phyloP scores from a whole-genome alignment of 495 filamentous ascomycete species.

The Aspergillus nidulans region DNA sequence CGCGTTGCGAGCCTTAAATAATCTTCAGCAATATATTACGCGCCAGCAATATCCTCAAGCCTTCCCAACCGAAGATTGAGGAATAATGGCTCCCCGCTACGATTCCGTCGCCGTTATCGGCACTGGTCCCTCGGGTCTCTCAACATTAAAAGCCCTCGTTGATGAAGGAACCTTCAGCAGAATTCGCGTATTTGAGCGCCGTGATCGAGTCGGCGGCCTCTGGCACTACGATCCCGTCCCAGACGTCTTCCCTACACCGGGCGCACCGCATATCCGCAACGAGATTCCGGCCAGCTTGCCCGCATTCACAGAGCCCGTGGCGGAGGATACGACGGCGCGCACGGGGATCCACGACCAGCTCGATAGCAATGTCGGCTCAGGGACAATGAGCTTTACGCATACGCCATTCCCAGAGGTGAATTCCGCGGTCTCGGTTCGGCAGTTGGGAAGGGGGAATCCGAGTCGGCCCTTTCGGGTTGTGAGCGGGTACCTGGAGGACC shows the following conservation, averaged over 20 bases:
- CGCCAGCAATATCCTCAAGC: no score
- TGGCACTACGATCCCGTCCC: conserved; percentile 34
- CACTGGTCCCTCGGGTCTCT: conserved; percentile 49
- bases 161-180: conserved; percentile 46
- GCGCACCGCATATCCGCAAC: neutral
- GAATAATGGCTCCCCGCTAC: conserved; percentile 22
- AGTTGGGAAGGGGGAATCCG: conserved; percentile 20
- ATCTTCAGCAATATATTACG: no score
- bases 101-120: conserved; percentile 47
- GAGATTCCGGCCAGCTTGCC: conserved; percentile 15
- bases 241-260: conserved; percentile 14
- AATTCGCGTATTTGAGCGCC: conserved; percentile 51
- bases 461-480: conserved; percentile 26
- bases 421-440: conserved; percentile 19
- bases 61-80: no score
- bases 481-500: conserved; percentile 21
- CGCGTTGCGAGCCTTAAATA: no score
- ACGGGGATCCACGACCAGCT: conserved; percentile 24
- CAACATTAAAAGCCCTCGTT: conserved; percentile 47
- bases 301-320: conserved; percentile 11
- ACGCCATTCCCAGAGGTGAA: conserved; percentile 23
- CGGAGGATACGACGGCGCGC: conserved; percentile 22
- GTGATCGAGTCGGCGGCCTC: conserved; percentile 45
- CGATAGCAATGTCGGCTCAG: conserved; percentile 28
- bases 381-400: conserved; percentile 29